Evolutionary conservation across 768 basidiomycete genomes (phyloP).

Genomic region (Suillus clintonianus): DNA sequence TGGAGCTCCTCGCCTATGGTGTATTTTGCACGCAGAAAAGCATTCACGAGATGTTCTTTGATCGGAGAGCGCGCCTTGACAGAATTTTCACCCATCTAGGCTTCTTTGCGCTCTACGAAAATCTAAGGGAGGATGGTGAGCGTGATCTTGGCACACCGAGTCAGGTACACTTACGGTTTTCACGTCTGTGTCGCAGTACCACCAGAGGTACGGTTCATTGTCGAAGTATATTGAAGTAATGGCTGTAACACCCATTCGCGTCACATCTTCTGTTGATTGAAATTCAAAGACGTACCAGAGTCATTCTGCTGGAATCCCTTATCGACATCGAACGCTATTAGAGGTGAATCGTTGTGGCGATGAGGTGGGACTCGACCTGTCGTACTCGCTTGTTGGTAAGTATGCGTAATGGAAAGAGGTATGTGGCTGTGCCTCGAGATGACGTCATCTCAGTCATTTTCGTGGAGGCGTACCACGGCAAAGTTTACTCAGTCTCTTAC

Average conservation of each 20-base stretch:
- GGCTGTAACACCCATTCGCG: conserved; percentile 44
- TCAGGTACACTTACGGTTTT: conserved; percentile 60
- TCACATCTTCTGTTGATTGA: background rate
- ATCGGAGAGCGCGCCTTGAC: conserved; percentile 97
- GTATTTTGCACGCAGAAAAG: conserved; percentile 86
- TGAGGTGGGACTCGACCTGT: too few relatives aligned
- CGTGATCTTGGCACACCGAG: background rate
- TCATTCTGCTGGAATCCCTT: conserved; percentile 91
- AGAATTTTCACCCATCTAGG: conserved; percentile 99
- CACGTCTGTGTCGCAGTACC: conserved; percentile 89
- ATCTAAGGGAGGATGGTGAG: conserved; percentile 46
- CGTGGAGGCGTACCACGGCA: too few relatives aligned
- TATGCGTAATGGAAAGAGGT: too few relatives aligned
- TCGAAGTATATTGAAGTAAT: conserved; percentile 98
- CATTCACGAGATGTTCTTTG: conserved; percentile 91
- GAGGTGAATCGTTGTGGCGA: conserved; percentile 13
- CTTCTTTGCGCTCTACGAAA: conserved; percentile 91
- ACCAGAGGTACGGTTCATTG: conserved; percentile 89
- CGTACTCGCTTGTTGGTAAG: too few relatives aligned
- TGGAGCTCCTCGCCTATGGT: conserved; percentile 94
- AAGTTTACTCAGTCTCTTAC: too few relatives aligned
- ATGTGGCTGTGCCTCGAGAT: too few relatives aligned
- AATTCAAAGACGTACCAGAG: conserved; percentile 49
- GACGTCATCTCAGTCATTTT: too few relatives aligned
- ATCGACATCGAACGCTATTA: conserved; percentile 85